A percentile compares a stretch with the other conserved stretches of the same genome.
phyloP scores from a whole-genome alignment of 371 early-diverging fungal species.

The Umbelopsis sp. region DNA sequence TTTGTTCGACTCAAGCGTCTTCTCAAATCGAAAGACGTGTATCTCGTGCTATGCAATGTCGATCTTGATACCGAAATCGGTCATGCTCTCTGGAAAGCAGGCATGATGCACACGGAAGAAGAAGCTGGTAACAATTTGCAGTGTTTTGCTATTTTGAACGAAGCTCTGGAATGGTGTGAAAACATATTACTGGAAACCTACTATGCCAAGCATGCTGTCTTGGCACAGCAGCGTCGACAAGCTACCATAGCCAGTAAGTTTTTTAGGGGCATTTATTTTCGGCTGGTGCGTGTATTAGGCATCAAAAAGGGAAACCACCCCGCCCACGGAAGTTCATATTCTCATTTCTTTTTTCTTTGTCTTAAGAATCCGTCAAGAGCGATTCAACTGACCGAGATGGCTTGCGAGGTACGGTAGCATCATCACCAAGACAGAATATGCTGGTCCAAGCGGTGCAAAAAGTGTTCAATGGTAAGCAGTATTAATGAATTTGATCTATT shows the following conservation, averaged over 20 bases:
- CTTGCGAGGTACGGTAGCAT: not conserved
- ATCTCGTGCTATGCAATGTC: slow-evolving; percentile 86
- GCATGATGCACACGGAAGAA: slow-evolving; percentile 69
- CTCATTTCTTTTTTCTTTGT: not conserved
- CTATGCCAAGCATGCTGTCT: slow-evolving; percentile 50
- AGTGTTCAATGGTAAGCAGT: slow-evolving; percentile 37
- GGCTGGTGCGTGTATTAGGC: not conserved
- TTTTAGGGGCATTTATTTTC: not conserved
- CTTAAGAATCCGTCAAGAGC: not conserved
- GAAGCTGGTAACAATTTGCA: slow-evolving; percentile 59
- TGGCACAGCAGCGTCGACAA: slow-evolving; percentile 22
- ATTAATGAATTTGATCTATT: not conserved
- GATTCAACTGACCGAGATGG: not conserved
- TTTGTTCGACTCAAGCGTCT: slow-evolving; percentile 87
- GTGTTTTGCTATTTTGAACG: slow-evolving; percentile 79
- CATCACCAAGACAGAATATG: slow-evolving; percentile 25
- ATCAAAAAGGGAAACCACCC: not conserved
- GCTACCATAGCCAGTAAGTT: slow-evolving; percentile 11
- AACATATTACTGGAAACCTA: slow-evolving; percentile 79
- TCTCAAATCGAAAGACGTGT: slow-evolving; percentile 70
- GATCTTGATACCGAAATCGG: slow-evolving; percentile 67
- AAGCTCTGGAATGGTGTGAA: slow-evolving; percentile 95
- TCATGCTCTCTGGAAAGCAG: slow-evolving; percentile 73
- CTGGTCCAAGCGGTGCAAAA: slow-evolving; percentile 42
- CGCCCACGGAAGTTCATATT: not conserved